A percentile compares a stretch with the other conserved stretches of the same genome.
These are phyloP conservation scores for Caryocar brasiliense DNA, from an alignment of 441 rosid genomes.

Conservation along the genomic window DNA sequence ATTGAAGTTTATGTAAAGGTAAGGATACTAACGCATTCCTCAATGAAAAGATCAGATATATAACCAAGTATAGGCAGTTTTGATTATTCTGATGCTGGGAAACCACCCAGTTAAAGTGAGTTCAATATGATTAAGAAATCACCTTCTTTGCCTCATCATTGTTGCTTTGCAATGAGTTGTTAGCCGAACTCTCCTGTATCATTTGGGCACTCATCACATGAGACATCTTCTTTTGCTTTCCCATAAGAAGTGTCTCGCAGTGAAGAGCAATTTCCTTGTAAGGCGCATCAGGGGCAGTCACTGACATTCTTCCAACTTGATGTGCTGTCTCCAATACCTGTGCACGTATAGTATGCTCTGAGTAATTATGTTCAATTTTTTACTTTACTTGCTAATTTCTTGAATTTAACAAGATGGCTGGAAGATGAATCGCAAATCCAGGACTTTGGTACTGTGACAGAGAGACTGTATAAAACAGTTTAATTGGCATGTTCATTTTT, in stretches of 20 bases:
- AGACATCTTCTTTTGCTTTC: conserved; percentile 61
- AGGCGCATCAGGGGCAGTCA: conserved; percentile 40
- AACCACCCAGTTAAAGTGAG: too few species aligned
- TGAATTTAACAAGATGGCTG: too few species aligned
- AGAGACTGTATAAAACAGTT: too few species aligned
- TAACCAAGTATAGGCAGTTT: background rate
- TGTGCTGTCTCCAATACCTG: conserved; percentile 50
- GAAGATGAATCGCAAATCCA: too few species aligned
- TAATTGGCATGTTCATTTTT: too few species aligned
- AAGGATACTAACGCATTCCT: too few species aligned
- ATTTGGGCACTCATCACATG: conserved; percentile 35
- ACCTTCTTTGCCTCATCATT: conserved; percentile 13
- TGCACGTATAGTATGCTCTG: background rate
- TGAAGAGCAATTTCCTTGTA: conserved; percentile 60
- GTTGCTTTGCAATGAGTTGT: conserved; percentile 7
- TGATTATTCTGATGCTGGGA: background rate
- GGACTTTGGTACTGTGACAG: too few species aligned
- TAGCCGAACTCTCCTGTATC: conserved; percentile 28
- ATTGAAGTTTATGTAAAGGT: background rate
- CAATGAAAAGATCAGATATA: too few species aligned
- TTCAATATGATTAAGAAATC: conserved; percentile 1
- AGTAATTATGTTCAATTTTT: background rate
- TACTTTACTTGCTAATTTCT: background rate
- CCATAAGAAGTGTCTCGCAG: conserved; percentile 52
- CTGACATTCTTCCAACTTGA: conserved; percentile 51